These are phyloP conservation scores for Mortierella sp. DNA, from an alignment of 371 early-diverging fungal species.

Conservation along the genomic window DNA sequence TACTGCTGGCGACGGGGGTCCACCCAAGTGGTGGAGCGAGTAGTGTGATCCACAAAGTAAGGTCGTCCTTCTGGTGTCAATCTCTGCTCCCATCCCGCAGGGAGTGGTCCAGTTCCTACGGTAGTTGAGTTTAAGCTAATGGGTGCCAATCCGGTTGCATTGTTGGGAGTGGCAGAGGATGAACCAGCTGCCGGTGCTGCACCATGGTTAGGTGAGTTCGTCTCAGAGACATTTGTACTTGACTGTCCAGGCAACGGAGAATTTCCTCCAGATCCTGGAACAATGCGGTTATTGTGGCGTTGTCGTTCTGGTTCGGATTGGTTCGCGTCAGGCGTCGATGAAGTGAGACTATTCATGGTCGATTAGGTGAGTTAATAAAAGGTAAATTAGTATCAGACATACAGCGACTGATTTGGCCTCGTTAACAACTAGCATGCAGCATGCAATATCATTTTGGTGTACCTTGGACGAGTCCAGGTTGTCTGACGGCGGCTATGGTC, in stretches of 20 bases:
- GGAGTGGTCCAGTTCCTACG: conserved; percentile 81
- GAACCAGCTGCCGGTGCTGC: conserved; percentile 40
- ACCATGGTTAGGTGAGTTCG: conserved; percentile 37
- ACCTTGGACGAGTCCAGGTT: conserved; percentile 68
- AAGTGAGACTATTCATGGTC: conserved; percentile 7
- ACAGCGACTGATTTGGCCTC: not conserved
- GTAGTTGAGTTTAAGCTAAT: conserved; percentile 59
- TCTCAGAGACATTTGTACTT: conserved; percentile 24
- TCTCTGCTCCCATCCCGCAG: conserved; percentile 90
- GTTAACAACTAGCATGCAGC: not conserved
- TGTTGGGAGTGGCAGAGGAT: conserved; percentile 26
- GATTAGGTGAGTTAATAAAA: not conserved
- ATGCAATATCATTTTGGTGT: not conserved
- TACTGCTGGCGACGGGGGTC: conserved; percentile 78
- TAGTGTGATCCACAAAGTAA: conserved; percentile 96
- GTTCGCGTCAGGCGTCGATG: conserved; percentile 53
- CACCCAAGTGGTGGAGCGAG: conserved; percentile 94
- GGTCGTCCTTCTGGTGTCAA: conserved; percentile 86
- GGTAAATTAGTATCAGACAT: not conserved
- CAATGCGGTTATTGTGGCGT: conserved; percentile 76
- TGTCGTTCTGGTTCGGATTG: conserved; percentile 74
- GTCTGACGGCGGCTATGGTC: conserved; percentile 72
- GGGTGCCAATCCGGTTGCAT: too few species aligned
- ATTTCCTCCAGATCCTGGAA: conserved; percentile 62
- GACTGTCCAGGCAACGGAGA: conserved; percentile 20